phyloP scores from a whole-genome alignment of 805 yeast genomes.

The Metschnikowia orientalis region DNA sequence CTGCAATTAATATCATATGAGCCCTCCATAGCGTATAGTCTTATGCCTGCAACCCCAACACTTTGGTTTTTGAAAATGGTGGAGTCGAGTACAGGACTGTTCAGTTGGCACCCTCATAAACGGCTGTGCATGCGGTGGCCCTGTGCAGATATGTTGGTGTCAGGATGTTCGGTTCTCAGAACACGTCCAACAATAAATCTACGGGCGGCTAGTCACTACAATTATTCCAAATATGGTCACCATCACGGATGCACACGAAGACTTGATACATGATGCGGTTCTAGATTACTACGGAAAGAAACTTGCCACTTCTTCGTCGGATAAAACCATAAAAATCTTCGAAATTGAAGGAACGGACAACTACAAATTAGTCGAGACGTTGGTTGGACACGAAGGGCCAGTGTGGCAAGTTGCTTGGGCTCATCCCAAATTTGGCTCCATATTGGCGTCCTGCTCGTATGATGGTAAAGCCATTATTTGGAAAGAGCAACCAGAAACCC shows the following conservation, averaged over 20 bases:
- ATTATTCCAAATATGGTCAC: slow-evolving; percentile 52
- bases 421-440: slow-evolving; percentile 95
- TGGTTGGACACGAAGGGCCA: slow-evolving; percentile 94
- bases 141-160: neutral
- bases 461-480: slow-evolving; percentile 93
- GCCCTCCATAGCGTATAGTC: slow-evolving; percentile 5
- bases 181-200: slow-evolving; percentile 5
- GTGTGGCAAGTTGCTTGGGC: slow-evolving; percentile 99
- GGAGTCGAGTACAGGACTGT: neutral
- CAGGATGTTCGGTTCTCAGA: slow-evolving; percentile 4
- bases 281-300: slow-evolving; percentile 95
- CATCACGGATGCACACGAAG: slow-evolving; percentile 87
- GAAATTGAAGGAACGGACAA: slow-evolving; percentile 21
- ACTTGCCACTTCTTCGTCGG: slow-evolving; percentile 49
- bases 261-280: slow-evolving; percentile 93
- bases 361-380: slow-evolving; percentile 64
- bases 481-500: slow-evolving; percentile 79
- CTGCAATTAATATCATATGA: slow-evolving; percentile 9
- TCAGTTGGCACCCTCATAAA: neutral
- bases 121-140: slow-evolving; percentile 4
- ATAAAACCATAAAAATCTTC: slow-evolving; percentile 20
- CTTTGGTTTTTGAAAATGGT: too few species aligned
- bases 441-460: slow-evolving; percentile 90
- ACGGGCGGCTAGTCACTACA: neutral
- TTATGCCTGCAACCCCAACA: neutral